Base-by-base conservation (phyloP, 2,329 filamentous ascomycete genomes). In the Ilyonectria robusta region DNA sequence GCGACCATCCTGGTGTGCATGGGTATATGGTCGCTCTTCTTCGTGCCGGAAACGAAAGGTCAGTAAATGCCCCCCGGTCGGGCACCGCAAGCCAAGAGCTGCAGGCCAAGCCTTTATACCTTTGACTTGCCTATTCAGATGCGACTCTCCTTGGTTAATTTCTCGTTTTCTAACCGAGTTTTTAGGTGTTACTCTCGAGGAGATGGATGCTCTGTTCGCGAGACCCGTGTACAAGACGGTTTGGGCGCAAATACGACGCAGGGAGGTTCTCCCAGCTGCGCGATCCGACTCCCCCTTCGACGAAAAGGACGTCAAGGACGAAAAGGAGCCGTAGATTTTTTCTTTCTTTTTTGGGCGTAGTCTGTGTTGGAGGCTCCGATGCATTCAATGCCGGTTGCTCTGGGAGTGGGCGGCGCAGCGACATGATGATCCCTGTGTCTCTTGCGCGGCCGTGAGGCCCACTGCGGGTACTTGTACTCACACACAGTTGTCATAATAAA, bases 31-130 rank as follows among this genome's bases (percentile, higher is more conserved):
- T 80, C 84, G 3, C 82, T 81, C 61, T 85, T 86, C 76, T 84
- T 85, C 54, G 79, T 87, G 0, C 86, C 86, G 1, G 85, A 87
- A 71, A 87, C 85, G 3, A 87, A 86, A 74, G 85, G 85, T 73
- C 58, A 40, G 70, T 64, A 7, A n/a, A 17, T 40, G n/a, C 37
- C 11, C 37, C 37, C 37, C 11, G 11, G 13, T 6, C 37, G 15
- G 13, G 15, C 37, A 17, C n/a, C 7, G 40, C 40, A n/a, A 42
- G 40, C 13, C 21, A 46, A 23, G 11, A 29, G 19, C 50, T 15
- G 19, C 29, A 33, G 29, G 10, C 29, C 26, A 13, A n/a, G 40
- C 53, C 9, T 10, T 50, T 42, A 13, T 35, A 31, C 21, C 21
- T 35, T 37, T 46, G 40, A 40, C 31, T 35, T 50, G 46, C 51